A percentile compares a stretch with the other conserved stretches of the same genome.
Evolutionary conservation across 805 yeast species (phyloP).

Genomic region (Kodamaea fukazawae): DNA sequence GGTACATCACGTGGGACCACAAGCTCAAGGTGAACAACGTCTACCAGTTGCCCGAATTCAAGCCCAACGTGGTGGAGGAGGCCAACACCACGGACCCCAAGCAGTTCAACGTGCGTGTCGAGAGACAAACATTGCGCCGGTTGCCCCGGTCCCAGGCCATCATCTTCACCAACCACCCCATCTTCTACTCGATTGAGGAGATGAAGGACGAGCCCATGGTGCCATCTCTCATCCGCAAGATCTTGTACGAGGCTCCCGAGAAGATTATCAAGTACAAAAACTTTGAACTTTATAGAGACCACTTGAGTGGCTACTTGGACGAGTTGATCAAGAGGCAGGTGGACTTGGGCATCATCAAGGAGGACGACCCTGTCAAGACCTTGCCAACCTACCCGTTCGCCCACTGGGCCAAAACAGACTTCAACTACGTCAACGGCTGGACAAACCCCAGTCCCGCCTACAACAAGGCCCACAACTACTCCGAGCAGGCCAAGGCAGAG

Average conservation of each 20-base stretch:
- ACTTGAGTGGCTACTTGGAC: conserved; percentile 57
- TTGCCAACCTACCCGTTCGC: conserved; percentile 66
- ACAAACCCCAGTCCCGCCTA: conserved; percentile 31
- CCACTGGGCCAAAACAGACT: conserved; percentile 46
- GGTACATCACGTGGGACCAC: conserved; percentile 76
- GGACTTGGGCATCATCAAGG: conserved; percentile 51
- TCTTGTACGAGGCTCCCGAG: conserved; percentile 64
- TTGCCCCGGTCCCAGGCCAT: conserved; percentile 64
- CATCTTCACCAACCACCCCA: conserved; percentile 73
- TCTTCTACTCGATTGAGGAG: conserved; percentile 75
- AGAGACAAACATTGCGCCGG: conserved; percentile 67
- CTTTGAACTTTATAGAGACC: conserved; percentile 58
- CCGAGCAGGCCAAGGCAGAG: conserved; percentile 22
- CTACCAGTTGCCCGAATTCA: conserved; percentile 50
- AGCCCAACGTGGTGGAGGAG: conserved; percentile 29
- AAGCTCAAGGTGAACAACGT: conserved; percentile 55
- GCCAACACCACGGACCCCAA: conserved; percentile 41
- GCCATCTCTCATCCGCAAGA: conserved; percentile 67
- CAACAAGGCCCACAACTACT: conserved; percentile 22
- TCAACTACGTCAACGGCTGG: conserved; percentile 40
- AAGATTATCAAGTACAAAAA: conserved; percentile 63
- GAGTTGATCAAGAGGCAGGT: conserved; percentile 55
- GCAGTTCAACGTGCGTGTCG: conserved; percentile 66
- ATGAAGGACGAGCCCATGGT: conserved; percentile 77
- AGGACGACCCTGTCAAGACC: conserved; percentile 58